Conservation (phyloP, 805 yeast genomes). For the Candida xiaguanensis region DNA sequence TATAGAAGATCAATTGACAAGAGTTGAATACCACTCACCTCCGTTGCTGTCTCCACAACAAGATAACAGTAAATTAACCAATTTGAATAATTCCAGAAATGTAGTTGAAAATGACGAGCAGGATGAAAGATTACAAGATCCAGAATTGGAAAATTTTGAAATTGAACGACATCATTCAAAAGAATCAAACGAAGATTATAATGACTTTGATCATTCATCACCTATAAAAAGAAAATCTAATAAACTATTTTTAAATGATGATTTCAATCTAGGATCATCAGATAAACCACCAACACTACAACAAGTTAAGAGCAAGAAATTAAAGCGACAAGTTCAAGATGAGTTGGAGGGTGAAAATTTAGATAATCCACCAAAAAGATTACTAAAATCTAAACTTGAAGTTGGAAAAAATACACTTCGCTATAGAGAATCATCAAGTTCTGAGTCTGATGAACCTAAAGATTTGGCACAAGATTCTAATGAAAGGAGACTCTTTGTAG, state of each 20-base stretch:
- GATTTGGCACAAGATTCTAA: background rate
- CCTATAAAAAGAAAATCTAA: background rate
- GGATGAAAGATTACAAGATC: too few relatives aligned
- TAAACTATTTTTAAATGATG: background rate
- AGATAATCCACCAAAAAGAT: background rate
- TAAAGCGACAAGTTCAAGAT: background rate
- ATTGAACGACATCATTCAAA: conserved; percentile 1
- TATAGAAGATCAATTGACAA: background rate
- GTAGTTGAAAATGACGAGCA: too few relatives aligned
- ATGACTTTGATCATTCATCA: background rate
- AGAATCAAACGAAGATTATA: background rate
- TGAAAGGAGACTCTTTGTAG: background rate
- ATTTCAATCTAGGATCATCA: background rate
- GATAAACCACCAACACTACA: background rate
- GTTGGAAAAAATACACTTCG: conserved; percentile 7
- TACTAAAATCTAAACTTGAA: background rate
- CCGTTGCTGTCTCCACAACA: background rate
- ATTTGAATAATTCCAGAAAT: too few relatives aligned
- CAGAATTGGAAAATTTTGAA: background rate
- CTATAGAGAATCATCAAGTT: conserved; percentile 4
- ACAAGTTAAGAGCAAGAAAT: background rate
- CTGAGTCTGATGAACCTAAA: conserved; percentile 2
- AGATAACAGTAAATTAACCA: too few relatives aligned
- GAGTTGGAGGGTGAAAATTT: background rate
- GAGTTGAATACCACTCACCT: background rate